These are phyloP conservation scores for Paramecium octaurelia DNA, from an alignment of 73 alveolate genomes.

Conservation along the genomic window DNA sequence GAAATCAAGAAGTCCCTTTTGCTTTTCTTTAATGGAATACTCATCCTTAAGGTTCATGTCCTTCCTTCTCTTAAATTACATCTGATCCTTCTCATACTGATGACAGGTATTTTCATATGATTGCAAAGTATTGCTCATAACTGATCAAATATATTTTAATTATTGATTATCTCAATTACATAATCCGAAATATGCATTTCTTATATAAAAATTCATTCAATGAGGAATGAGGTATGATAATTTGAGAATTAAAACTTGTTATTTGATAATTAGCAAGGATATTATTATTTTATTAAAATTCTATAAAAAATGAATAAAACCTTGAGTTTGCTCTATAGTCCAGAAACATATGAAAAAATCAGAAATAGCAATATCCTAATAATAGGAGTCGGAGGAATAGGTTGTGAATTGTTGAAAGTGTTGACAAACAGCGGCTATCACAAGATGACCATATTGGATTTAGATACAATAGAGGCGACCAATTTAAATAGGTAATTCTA, in stretches of 20 bases:
- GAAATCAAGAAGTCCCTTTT: neutral
- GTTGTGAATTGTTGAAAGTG: slow-evolving; percentile 92
- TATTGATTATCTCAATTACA: neutral
- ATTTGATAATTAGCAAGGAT: neutral
- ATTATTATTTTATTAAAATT: neutral
- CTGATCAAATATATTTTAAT: neutral
- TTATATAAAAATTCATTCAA: neutral
- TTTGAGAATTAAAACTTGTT: neutral
- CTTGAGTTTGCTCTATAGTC: neutral
- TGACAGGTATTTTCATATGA: slow-evolving; percentile 25
- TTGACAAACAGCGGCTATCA: slow-evolving; percentile 86
- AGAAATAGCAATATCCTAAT: slow-evolving; percentile 74
- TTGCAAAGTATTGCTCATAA: neutral
- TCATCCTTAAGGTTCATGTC: slow-evolving; percentile 19
- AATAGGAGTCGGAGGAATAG: slow-evolving; percentile 98
- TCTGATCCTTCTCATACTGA: neutral
- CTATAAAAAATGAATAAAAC: slow-evolving; percentile 18
- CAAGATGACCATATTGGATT: slow-evolving; percentile 82
- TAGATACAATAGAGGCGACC: slow-evolving; percentile 94
- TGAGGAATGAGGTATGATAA: neutral
- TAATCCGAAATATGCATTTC: neutral
- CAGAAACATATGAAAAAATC: slow-evolving; percentile 57
- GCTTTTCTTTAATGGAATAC: neutral
- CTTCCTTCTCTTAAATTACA: neutral
- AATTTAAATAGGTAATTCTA: slow-evolving; percentile 94